A percentile compares a stretch with the other conserved stretches of the same genome.
Conservation (phyloP, 805 yeast genomes). For the Sungouiella blattae region DNA sequence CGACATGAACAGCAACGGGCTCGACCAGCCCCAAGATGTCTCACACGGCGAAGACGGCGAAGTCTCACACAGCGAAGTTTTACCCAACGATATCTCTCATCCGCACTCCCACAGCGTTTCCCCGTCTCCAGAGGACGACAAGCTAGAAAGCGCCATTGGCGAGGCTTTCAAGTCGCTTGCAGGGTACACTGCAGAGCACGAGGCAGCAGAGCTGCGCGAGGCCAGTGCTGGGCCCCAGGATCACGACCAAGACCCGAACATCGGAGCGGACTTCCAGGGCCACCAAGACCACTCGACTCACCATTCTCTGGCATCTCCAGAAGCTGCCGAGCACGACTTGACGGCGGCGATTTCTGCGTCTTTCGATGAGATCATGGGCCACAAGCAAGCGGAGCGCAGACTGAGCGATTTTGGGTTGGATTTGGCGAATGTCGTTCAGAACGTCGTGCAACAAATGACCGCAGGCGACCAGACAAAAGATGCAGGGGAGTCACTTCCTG, state of each 20-base stretch:
- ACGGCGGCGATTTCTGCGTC: slow-evolving; percentile 20
- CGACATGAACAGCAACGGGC: too few species aligned
- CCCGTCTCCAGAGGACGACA: slow-evolving; percentile 6
- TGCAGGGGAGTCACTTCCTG: too few species aligned
- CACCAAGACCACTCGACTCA: too few species aligned
- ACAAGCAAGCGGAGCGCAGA: slow-evolving; percentile 3
- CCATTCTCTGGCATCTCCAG: too few species aligned
- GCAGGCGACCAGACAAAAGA: slow-evolving; percentile 4
- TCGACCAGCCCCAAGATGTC: too few species aligned
- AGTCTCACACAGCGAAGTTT: too few species aligned
- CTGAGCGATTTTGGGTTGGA: slow-evolving; percentile 4
- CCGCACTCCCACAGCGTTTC: too few species aligned
- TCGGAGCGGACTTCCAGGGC: background rate
- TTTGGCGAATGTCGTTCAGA: slow-evolving; percentile 24
- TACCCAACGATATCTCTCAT: too few species aligned
- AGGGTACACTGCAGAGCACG: background rate
- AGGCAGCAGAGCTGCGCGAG: background rate
- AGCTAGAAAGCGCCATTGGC: slow-evolving; percentile 9
- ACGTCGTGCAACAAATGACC: slow-evolving; percentile 23
- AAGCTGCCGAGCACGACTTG: slow-evolving; percentile 16
- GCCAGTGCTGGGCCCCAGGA: background rate
- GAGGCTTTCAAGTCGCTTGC: slow-evolving; percentile 2
- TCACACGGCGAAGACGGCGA: too few species aligned
- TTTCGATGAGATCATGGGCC: slow-evolving; percentile 9
- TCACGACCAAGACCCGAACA: slow-evolving; percentile 1